Percentiles rank a stretch among this genome's conserved stretches.
phyloP scores from a whole-genome alignment of 371 early-diverging fungal genomes.

The Parasitella parasitica region DNA sequence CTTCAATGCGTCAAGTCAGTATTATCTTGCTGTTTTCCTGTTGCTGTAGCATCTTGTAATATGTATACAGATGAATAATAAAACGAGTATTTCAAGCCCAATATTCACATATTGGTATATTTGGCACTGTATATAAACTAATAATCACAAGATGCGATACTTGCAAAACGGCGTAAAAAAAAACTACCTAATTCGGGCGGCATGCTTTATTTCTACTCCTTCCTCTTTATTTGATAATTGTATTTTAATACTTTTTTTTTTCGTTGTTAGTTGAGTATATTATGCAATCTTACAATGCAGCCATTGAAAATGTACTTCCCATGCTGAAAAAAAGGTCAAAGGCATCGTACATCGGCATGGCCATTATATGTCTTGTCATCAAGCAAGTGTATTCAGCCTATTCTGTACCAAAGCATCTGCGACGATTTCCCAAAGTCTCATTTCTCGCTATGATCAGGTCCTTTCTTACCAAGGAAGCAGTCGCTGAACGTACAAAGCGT shows the following conservation, averaged over 20 bases:
- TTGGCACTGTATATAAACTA: no score
- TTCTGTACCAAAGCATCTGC: slow-evolving; percentile 1
- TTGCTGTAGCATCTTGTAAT: no score
- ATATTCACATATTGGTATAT: no score
- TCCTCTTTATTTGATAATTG: neutral
- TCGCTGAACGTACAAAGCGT: neutral
- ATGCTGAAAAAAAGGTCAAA: neutral
- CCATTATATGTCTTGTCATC: neutral
- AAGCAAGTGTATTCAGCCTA: slow-evolving; percentile 4
- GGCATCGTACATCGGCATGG: slow-evolving; percentile 1
- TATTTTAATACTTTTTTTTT: neutral
- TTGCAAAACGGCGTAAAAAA: no score
- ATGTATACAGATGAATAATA: no score
- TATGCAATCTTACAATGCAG: neutral
- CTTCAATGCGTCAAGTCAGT: no score
- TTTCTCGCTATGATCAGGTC: slow-evolving; percentile 12
- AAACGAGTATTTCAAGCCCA: no score
- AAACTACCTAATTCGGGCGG: no score
- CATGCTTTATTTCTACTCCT: no score
- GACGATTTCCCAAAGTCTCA: slow-evolving; percentile 1
- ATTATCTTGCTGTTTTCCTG: no score
- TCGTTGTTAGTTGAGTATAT: neutral
- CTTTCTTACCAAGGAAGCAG: slow-evolving; percentile 1
- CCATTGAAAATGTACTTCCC: neutral
- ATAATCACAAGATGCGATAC: no score